Evolutionary conservation across 192 early-diverging fungal species (phyloP), one percentile per base, ranked within the genome.

Genomic region (Backusella liffmaniae): DNA sequence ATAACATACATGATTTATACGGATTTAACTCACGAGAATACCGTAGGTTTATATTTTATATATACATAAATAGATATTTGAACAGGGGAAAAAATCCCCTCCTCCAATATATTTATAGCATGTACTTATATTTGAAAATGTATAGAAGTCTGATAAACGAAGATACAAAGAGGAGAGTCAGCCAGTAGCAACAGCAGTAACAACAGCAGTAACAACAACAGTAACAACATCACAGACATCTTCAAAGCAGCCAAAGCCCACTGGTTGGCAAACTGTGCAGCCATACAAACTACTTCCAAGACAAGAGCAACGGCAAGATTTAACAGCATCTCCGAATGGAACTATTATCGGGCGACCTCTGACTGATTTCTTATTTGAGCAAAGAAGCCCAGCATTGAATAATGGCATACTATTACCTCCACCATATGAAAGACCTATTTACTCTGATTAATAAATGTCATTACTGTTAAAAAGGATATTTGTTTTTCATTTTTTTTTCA

Each of bases 1-100:
- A 86, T 86, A 37, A 77, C 84, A 39, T 86, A 85, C 49, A 83
- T 85, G 84, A 85, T 85, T 34, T 85, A 85, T 71, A 82, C 83
- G 23, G 78, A 84, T 71, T 65, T 74, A 15, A 41, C 77, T 35
- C 73, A 79, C 44, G 69, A 79, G 21, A 59, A 21, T 59, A 23
- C 21, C 8, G 53, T 59, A 59, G 29, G 53, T 59, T 21, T 53
- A 53, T 53, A n/a, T n/a, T 49, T 49, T 49, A 21, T 53, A 53
- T 59, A 3, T 59, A 59, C 53, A 59, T 59, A 9, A 16, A 26
- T 23, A 59, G 8, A 59, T 59, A 59, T 23, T 8, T 59, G 9
- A 59, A 29, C n/a, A 59, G 23, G 8, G 8, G 23, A 59, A 23
- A 36, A 37, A 68, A 68, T 37, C 34, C 21, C 21, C 10, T 39